Conservation (phyloP, 2,329 filamentous ascomycete genomes). For the Ceratocystis smalleyi region DNA sequence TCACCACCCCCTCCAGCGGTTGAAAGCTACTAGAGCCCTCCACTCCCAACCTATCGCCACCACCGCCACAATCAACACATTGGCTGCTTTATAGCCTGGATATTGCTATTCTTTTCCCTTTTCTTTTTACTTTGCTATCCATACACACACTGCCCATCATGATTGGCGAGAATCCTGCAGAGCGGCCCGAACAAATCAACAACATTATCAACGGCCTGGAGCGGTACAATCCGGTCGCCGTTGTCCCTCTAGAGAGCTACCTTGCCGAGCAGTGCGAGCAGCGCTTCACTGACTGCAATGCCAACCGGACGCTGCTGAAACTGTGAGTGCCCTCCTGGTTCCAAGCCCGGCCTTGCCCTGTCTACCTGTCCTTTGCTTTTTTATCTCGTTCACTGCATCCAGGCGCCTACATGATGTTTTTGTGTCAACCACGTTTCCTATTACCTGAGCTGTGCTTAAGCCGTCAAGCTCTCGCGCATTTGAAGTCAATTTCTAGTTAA, state of each 20-base stretch:
- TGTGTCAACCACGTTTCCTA: slow-evolving; percentile 17
- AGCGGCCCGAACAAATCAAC: slow-evolving; percentile 83
- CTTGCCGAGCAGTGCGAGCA: slow-evolving; percentile 88
- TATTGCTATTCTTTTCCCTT: slow-evolving; percentile 19
- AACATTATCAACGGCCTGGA: slow-evolving; percentile 92
- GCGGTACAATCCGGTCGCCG: slow-evolving; percentile 96
- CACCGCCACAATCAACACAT: slow-evolving; percentile 19
- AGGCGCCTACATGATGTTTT: slow-evolving; percentile 49
- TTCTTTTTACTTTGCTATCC: slow-evolving; percentile 16
- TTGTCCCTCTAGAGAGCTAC: slow-evolving; percentile 84
- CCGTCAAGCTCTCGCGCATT: slow-evolving; percentile 17
- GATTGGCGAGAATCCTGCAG: slow-evolving; percentile 72
- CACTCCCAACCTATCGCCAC: slow-evolving; percentile 21
- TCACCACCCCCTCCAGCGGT: slow-evolving; percentile 23
- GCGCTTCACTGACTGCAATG: slow-evolving; percentile 88
- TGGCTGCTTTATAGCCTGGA: slow-evolving; percentile 9
- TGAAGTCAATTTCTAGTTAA: slow-evolving; percentile 14
- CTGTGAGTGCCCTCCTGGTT: slow-evolving; percentile 52
- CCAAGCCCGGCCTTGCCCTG: neutral
- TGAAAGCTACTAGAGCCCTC: slow-evolving; percentile 14
- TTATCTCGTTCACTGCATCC: slow-evolving; percentile 17
- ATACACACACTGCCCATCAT: slow-evolving; percentile 29
- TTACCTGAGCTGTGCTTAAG: slow-evolving; percentile 17
- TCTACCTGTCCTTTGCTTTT: slow-evolving; percentile 17
- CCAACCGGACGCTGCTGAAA: slow-evolving; percentile 90